Evolutionary conservation across 1,139 yeast species (phyloP), one percentile per base, ranked within the genome.

Genomic region (Taiozyma onychis): DNA sequence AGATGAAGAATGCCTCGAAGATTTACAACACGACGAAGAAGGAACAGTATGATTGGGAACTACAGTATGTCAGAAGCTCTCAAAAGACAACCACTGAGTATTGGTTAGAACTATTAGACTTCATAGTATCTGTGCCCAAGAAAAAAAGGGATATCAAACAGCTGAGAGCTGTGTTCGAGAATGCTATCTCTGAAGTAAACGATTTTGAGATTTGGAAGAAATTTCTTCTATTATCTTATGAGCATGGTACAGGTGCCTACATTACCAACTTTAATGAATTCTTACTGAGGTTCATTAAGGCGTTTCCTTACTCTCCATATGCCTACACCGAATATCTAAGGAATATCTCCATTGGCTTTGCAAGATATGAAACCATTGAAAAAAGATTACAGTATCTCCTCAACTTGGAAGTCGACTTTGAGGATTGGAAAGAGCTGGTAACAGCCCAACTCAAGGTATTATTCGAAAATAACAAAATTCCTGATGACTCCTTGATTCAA

Each of bases 81-180:
- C 63, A 7, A 5, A 48, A 68, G 3, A 48, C 56, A 7, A 11
- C 55, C 6, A 53, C 56, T 51, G 26, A 57, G 3, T 44, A 59
- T 14, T 75, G 78, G 78, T 54, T 65, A 8, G 58, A 62, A 5
- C 73, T 75, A 49, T 54, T 76, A 45, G 61, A 63, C 9, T 41
- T 24, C 18, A 16, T 41, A 3, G 22, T 45, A 11, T 22, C 43
- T 14, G 41, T 44, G 3, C 51, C 58, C 1, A 56, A 47, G 34
- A 52, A 47, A 16, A 21, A 46, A 6, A 44, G 57, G 41, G 47
- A 47, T n/a, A 6, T 44, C 6, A 22, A 48, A 4, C 44, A 39
- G 2, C 22, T 55, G 3, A 22, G 34, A 7, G n/a, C 54, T 4
- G 43, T 48, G 2, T 49, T 54, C 39, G 50, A 50, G n/a, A 50